Evolutionary conservation across 164 flowering plant species (phyloP).

Genomic region (Liquidambar formosana): DNA sequence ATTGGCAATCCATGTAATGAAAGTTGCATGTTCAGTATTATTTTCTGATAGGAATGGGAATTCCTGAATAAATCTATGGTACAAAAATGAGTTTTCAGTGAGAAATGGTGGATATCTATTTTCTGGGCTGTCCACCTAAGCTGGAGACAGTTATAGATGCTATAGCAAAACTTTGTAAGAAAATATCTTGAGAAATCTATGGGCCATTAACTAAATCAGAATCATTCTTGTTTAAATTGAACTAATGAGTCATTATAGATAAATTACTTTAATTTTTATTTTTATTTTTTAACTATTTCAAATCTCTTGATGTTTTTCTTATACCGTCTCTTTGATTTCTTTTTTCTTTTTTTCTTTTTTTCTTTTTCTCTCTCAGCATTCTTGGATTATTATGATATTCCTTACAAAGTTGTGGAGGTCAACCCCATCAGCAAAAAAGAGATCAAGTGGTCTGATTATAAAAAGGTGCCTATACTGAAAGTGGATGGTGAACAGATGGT

Average conservation of each 20-base stretch:
- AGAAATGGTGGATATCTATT: too few species aligned
- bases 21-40: background rate
- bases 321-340: background rate
- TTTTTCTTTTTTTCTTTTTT: background rate
- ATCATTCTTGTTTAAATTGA: background rate
- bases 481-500: slow-evolving; percentile 84
- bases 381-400: slow-evolving; percentile 79
- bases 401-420: slow-evolving; percentile 93
- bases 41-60: background rate
- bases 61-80: too few species aligned
- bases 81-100: too few species aligned
- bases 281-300: background rate
- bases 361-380: slow-evolving; percentile 57
- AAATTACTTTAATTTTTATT: background rate
- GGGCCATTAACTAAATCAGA: too few species aligned
- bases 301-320: background rate
- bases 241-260: background rate
- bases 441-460: slow-evolving; percentile 94
- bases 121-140: too few species aligned
- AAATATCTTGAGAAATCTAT: too few species aligned
- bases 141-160: too few species aligned
- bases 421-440: slow-evolving; percentile 91
- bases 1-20: background rate
- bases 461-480: slow-evolving; percentile 86
- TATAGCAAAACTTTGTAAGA: too few species aligned